Evolutionary conservation across 139 green algal species (phyloP).

Genomic region (Micromonas commoda): DNA sequence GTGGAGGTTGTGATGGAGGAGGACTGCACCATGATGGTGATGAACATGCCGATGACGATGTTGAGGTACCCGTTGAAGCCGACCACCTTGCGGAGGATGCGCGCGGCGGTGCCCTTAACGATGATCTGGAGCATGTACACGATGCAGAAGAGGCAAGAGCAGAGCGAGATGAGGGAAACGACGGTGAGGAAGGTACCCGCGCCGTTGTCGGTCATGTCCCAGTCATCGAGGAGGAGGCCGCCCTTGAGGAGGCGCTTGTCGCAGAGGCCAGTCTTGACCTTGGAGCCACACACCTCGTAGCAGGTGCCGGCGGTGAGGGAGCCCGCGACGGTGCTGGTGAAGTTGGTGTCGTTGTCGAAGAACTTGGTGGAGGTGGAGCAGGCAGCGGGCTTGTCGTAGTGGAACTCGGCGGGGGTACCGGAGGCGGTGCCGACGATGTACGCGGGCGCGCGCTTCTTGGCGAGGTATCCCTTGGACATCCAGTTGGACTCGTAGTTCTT

Average conservation of each 20-base stretch:
- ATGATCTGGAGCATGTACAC: constrained; percentile 5
- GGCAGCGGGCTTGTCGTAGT: not conserved
- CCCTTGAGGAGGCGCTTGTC: constrained; percentile 11
- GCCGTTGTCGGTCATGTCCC: not conserved
- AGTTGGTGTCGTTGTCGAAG: not conserved
- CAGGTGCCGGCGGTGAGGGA: not conserved
- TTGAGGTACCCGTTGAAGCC: not conserved
- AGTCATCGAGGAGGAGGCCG: not conserved
- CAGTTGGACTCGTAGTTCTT: not conserved
- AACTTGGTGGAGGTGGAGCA: not conserved
- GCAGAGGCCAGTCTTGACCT: constrained; percentile 12
- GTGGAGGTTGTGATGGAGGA: constrained; percentile 16
- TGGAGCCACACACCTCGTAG: constrained; percentile 5
- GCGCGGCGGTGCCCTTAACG: constrained; percentile 14
- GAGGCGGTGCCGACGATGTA: not conserved
- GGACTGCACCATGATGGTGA: constrained; percentile 16
- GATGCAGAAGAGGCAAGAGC: constrained; percentile 4
- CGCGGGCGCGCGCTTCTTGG: not conserved
- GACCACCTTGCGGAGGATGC: not conserved
- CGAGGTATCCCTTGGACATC: not conserved
- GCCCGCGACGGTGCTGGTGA: not conserved
- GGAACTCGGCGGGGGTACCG: not conserved
- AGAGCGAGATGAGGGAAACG: not conserved
- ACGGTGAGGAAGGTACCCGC: not conserved
- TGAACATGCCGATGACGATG: not conserved